phyloP scores from a whole-genome alignment of 148 eudicot species.

The Hydrangea macrophylla region DNA sequence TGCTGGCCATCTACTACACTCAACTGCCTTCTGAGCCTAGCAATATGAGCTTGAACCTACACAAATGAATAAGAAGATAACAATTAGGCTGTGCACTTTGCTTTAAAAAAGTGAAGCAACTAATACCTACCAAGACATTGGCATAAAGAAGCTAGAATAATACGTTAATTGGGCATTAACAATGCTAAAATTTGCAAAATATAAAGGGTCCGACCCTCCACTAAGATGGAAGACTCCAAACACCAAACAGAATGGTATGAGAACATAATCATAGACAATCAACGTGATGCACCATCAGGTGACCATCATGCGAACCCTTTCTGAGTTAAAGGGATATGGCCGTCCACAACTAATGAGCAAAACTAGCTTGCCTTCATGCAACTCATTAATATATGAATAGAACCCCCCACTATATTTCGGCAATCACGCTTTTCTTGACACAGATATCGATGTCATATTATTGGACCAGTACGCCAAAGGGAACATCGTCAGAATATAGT shows the following conservation, averaged over 20 bases:
- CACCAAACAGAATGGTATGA: too few species aligned
- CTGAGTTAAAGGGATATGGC: background rate
- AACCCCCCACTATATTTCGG: too few species aligned
- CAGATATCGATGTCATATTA: too few species aligned
- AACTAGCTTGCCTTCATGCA: background rate
- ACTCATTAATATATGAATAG: background rate
- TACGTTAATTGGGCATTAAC: background rate
- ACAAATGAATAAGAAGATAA: background rate
- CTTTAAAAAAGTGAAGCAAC: background rate
- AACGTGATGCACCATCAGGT: background rate
- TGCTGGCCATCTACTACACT: slow-evolving; percentile 65
- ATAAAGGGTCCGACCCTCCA: background rate
- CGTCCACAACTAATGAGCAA: too few species aligned
- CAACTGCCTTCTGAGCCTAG: slow-evolving; percentile 69
- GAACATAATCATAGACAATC: too few species aligned
- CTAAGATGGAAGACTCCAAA: background rate
- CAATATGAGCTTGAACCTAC: slow-evolving; percentile 73
- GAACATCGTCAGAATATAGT: too few species aligned
- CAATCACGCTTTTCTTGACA: too few species aligned
- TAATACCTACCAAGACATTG: background rate
- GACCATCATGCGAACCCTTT: background rate
- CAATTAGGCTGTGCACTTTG: background rate
- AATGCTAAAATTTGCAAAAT: background rate
- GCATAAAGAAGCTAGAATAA: background rate
- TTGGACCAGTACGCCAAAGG: too few species aligned